These are phyloP conservation scores for Krasilnikovozyma curviuscula DNA, from an alignment of 768 basidiomycete genomes.

Conservation along the genomic window DNA sequence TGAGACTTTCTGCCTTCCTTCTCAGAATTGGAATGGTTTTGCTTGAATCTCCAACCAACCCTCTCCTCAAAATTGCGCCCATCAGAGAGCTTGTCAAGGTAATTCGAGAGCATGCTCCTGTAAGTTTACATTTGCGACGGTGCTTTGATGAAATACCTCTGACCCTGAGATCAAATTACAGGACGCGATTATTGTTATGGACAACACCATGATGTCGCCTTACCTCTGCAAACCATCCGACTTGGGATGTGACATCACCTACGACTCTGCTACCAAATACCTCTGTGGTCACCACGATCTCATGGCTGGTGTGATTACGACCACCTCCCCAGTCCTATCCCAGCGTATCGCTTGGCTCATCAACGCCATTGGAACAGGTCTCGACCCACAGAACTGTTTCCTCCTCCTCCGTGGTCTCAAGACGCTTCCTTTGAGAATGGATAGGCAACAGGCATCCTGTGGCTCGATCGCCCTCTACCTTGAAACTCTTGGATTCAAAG, in stretches of 20 bases:
- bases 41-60: slow-evolving; percentile 93
- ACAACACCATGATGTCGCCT: slow-evolving; percentile 99
- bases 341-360: slow-evolving; percentile 78
- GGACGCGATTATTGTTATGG: slow-evolving; percentile 30
- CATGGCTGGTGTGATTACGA: slow-evolving; percentile 90
- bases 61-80: slow-evolving; percentile 84
- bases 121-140: not conserved
- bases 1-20: not conserved
- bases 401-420: slow-evolving; percentile 87
- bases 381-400: slow-evolving; percentile 91
- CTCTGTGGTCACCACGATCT: slow-evolving; percentile 95
- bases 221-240: slow-evolving; percentile 89
- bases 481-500: slow-evolving; percentile 60
- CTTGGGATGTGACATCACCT: slow-evolving; percentile 89
- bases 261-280: slow-evolving; percentile 96
- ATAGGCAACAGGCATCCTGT: slow-evolving; percentile 70
- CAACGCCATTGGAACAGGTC: slow-evolving; percentile 81
- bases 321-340: slow-evolving; percentile 21
- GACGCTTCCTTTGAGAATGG: slow-evolving; percentile 89
- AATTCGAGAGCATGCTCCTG: slow-evolving; percentile 61
- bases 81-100: slow-evolving; percentile 61
- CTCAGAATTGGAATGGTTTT: slow-evolving; percentile 56
- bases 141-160: not conserved
- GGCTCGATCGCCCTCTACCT: slow-evolving; percentile 73
- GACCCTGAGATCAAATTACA: not conserved